Percentiles rank a stretch among this genome's conserved stretches.
phyloP scores from a whole-genome alignment of 805 yeast species.

The Candida boleticola region DNA sequence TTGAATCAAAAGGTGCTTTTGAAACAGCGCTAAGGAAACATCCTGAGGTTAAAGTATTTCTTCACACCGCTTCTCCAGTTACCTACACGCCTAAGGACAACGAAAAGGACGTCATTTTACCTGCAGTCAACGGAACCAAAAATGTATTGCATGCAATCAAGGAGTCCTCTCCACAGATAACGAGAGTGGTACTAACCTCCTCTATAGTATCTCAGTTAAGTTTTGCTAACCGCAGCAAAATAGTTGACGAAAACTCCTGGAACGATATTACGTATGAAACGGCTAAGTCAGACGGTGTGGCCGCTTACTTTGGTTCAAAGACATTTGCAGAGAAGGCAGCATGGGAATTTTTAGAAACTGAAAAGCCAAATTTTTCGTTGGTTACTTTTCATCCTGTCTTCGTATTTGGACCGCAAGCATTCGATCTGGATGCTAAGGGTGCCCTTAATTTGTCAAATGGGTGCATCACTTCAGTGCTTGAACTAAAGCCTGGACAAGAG shows the following conservation, averaged over 20 bases:
- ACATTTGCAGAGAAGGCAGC: constrained; percentile 33
- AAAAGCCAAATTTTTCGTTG: no score
- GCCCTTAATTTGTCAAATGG: constrained; percentile 40
- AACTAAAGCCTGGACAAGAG: constrained; percentile 10
- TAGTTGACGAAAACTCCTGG: constrained; percentile 38
- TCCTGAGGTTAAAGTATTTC: constrained; percentile 21
- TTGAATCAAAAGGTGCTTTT: constrained; percentile 17
- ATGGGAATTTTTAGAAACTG: constrained; percentile 33
- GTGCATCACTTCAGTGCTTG: constrained; percentile 20
- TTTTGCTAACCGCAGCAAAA: constrained; percentile 27
- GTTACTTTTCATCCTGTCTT: constrained; percentile 53
- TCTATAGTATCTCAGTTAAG: constrained; percentile 35
- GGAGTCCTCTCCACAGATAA: constrained; percentile 42
- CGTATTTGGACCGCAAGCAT: constrained; percentile 59
- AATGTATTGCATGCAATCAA: constrained; percentile 46
- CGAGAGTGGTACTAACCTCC: constrained; percentile 53
- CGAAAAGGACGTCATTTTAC: constrained; percentile 50
- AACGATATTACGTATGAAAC: constrained; percentile 34
- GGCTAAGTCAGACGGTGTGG: constrained; percentile 31
- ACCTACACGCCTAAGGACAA: constrained; percentile 38
- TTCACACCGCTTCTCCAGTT: constrained; percentile 35
- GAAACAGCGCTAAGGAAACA: constrained; percentile 21
- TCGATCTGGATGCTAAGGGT: constrained; percentile 19
- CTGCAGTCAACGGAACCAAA: constrained; percentile 57
- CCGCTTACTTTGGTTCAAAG: constrained; percentile 42